Evolutionary conservation across 352 stramenopile genomes (phyloP).

Genomic region (Pythium volutum): DNA sequence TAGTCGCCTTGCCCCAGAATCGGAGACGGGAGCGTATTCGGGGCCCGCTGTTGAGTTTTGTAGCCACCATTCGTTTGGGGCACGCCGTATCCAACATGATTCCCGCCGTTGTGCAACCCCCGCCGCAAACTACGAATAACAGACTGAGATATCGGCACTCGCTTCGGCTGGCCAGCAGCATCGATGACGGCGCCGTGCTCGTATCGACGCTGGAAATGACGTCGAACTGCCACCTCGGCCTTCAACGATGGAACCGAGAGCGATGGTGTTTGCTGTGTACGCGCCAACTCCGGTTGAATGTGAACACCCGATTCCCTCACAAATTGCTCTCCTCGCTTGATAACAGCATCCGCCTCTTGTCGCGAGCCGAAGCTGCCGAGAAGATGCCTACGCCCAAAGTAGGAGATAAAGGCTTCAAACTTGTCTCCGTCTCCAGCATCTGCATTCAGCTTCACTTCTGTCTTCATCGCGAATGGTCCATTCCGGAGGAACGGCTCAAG

Average conservation of each 20-base stretch:
- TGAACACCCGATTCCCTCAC: slow-evolving; percentile 11
- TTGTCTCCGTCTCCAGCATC: slow-evolving; percentile 22
- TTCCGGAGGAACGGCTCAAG: slow-evolving; percentile 9
- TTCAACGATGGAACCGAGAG: slow-evolving; percentile 26
- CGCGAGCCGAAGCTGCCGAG: slow-evolving; percentile 17
- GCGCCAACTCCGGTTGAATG: not conserved
- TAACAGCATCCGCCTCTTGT: slow-evolving; percentile 16
- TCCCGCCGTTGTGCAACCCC: slow-evolving; percentile 14
- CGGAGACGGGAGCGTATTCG: not conserved
- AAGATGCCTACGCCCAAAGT: slow-evolving; percentile 19
- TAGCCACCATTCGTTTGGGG: not conserved
- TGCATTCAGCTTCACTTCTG: slow-evolving; percentile 7
- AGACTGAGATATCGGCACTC: slow-evolving; percentile 21
- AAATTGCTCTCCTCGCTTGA: slow-evolving; percentile 7
- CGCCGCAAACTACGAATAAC: slow-evolving; percentile 13
- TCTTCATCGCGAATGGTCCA: slow-evolving; percentile 16
- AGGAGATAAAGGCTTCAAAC: slow-evolving; percentile 16
- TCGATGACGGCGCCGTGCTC: slow-evolving; percentile 11
- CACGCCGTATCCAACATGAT: slow-evolving; percentile 13
- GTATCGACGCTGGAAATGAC: slow-evolving; percentile 25
- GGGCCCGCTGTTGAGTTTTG: not conserved
- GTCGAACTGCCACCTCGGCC: slow-evolving; percentile 26
- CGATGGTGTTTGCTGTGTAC: slow-evolving; percentile 2
- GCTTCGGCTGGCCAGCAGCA: slow-evolving; percentile 2
- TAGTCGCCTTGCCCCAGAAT: slow-evolving; percentile 5